A percentile compares a stretch with the other conserved stretches of the same genome.
These are phyloP conservation scores for Conoideocrella luteorostrata DNA, from an alignment of 2,329 filamentous ascomycete genomes.

Conservation along the genomic window DNA sequence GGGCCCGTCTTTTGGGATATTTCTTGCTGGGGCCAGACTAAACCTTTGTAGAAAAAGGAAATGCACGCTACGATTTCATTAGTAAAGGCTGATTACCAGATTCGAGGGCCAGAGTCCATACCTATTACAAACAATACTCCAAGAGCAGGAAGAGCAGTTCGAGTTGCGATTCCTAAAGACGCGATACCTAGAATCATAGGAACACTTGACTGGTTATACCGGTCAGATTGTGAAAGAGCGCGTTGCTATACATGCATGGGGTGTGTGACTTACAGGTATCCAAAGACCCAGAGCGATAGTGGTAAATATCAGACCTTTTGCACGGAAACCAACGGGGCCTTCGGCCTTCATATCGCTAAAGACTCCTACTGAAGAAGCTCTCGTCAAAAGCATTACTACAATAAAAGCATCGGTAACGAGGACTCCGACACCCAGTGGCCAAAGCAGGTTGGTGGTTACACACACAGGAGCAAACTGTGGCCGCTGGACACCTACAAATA, in stretches of 20 bases:
- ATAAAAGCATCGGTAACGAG: conserved; percentile 41
- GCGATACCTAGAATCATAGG: conserved; percentile 43
- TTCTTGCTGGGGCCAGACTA: conserved; percentile 10
- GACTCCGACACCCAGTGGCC: conserved; percentile 38
- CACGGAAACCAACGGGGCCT: conserved; percentile 20
- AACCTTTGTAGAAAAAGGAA: conserved; percentile 21
- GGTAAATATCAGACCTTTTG: conserved; percentile 35
- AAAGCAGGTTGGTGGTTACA: conserved; percentile 37
- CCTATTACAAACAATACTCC: conserved; percentile 44
- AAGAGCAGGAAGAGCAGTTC: conserved; percentile 44
- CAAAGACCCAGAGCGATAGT: conserved; percentile 43
- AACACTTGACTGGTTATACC: conserved; percentile 38
- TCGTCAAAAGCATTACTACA: conserved; percentile 33
- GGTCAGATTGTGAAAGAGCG: background rate
- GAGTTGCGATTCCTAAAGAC: conserved; percentile 34
- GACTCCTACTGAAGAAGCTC: conserved; percentile 31
- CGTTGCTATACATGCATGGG: background rate
- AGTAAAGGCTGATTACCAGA: conserved; percentile 24
- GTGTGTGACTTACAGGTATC: conserved; percentile 41
- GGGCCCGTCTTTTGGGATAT: conserved; percentile 1
- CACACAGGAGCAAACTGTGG: conserved; percentile 47
- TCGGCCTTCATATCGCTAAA: conserved; percentile 25
- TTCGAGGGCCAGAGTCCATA: conserved; percentile 19
- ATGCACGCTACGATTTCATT: conserved; percentile 4
- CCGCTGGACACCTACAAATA: conserved; percentile 49